These are phyloP conservation scores for Batkoa obscura DNA, from an alignment of 371 early-diverging fungal species.

Conservation along the genomic window DNA sequence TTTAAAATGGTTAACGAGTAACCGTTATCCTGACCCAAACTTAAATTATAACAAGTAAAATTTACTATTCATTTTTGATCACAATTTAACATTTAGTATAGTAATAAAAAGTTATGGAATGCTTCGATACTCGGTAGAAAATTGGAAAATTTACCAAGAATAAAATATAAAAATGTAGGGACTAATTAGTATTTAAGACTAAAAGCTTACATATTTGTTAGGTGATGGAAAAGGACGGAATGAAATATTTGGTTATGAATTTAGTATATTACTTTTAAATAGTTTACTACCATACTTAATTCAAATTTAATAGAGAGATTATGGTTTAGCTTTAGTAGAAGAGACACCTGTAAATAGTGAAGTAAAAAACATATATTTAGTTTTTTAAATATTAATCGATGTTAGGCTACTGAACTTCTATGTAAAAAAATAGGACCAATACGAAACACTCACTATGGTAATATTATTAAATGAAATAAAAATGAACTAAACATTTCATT, in stretches of 20 bases:
- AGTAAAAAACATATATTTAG: slow-evolving; percentile 14
- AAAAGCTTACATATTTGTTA: too few relatives aligned
- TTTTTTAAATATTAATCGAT: background rate
- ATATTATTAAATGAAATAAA: background rate
- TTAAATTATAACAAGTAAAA: slow-evolving; percentile 1
- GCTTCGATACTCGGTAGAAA: slow-evolving; percentile 17
- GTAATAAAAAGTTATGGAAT: slow-evolving; percentile 20
- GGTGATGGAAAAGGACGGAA: too few relatives aligned
- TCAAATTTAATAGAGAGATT: slow-evolving; percentile 20
- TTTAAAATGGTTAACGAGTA: slow-evolving; percentile 45
- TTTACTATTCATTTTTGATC: slow-evolving; percentile 3
- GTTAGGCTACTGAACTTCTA: slow-evolving; percentile 28
- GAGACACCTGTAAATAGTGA: slow-evolving; percentile 44
- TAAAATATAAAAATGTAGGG: slow-evolving; percentile 24
- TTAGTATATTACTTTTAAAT: background rate
- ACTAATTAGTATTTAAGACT: too few relatives aligned
- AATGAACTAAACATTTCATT: background rate
- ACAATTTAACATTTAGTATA: background rate
- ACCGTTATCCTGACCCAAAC: slow-evolving; percentile 20
- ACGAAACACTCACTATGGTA: slow-evolving; percentile 65
- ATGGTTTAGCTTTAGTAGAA: slow-evolving; percentile 60
- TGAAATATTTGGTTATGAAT: too few relatives aligned
- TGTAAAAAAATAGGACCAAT: slow-evolving; percentile 50
- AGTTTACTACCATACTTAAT: background rate
- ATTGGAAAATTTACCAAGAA: slow-evolving; percentile 10